A percentile compares a stretch with the other conserved stretches of the same genome.
These are phyloP conservation scores for Filobasidium floriforme DNA, from an alignment of 768 basidiomycete genomes.

Conservation along the genomic window DNA sequence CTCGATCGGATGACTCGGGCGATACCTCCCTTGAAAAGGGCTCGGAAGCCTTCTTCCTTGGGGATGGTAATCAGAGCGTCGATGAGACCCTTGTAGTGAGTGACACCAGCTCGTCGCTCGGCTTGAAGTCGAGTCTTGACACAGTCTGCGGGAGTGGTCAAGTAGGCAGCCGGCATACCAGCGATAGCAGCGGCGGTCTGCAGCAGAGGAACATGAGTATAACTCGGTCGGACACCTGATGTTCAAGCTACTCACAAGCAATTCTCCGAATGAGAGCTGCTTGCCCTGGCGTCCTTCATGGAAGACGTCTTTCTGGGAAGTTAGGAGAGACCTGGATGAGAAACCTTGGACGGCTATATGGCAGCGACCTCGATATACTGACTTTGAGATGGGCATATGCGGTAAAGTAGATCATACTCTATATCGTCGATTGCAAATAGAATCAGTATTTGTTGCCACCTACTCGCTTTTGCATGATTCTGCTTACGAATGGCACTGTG, in stretches of 20 bases:
- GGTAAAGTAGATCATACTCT: slow-evolving; percentile 59
- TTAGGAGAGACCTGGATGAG: slow-evolving; percentile 15
- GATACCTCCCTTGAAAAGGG: slow-evolving; percentile 84
- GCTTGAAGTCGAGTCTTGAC: slow-evolving; percentile 95
- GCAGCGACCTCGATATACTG: slow-evolving; percentile 13
- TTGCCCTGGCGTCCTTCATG: slow-evolving; percentile 94
- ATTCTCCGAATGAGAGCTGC: slow-evolving; percentile 80
- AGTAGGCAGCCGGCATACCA: slow-evolving; percentile 86
- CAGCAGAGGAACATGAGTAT: not conserved
- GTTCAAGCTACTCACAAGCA: slow-evolving; percentile 55
- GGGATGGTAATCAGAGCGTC: slow-evolving; percentile 90
- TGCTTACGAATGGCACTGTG: slow-evolving; percentile 63
- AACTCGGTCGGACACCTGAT: not conserved
- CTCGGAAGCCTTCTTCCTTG: slow-evolving; percentile 52
- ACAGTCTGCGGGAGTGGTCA: slow-evolving; percentile 89
- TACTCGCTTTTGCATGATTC: not conserved
- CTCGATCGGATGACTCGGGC: slow-evolving; percentile 61
- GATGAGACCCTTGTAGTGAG: slow-evolving; percentile 76
- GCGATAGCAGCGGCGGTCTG: slow-evolving; percentile 49
- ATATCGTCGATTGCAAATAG: not conserved
- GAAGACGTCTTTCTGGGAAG: slow-evolving; percentile 83
- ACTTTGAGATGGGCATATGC: slow-evolving; percentile 60
- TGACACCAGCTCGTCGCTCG: slow-evolving; percentile 83
- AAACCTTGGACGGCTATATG: not conserved
- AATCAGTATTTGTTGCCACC: not conserved